Percentiles rank a stretch among this genome's conserved stretches.
Evolutionary conservation across 1,284 basidiomycete genomes (phyloP).

Genomic region (Trichosporon sp.): DNA sequence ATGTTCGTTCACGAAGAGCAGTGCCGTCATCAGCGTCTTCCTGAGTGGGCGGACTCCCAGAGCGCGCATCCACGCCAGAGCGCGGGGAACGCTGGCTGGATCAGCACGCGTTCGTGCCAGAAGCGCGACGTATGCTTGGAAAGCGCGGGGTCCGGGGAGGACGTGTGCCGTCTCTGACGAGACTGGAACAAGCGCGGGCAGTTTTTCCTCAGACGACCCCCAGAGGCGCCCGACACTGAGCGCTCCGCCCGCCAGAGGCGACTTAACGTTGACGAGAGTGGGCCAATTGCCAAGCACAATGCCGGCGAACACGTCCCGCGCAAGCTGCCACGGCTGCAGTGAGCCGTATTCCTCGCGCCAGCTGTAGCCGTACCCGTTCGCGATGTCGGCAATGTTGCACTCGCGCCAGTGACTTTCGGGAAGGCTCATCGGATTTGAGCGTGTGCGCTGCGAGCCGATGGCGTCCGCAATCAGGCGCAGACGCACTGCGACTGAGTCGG

Average conservation of each 20-base stretch:
- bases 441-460: conserved; percentile 20
- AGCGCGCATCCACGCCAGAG: conserved; percentile 74
- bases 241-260: conserved; percentile 39
- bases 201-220: conserved; percentile 19
- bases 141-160: conserved; percentile 61
- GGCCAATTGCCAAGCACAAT: conserved; percentile 50
- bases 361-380: conserved; percentile 24
- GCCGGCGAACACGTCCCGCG: conserved; percentile 40
- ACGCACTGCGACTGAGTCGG: conserved; percentile 33
- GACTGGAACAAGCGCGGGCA: conserved; percentile 1
- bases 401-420: conserved; percentile 19
- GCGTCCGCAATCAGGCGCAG: conserved; percentile 38
- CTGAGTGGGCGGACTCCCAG: conserved; percentile 63
- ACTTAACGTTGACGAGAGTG: conserved; percentile 33
- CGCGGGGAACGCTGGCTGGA: conserved; percentile 53
- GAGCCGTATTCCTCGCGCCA: conserved; percentile 35
- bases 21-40: conserved; percentile 65
- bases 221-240: conserved; percentile 29
- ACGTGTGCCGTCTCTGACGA: conserved; percentile 56
- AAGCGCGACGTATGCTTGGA: conserved; percentile 67
- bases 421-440: neutral
- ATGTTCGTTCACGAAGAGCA: conserved; percentile 73
- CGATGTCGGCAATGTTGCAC: neutral
- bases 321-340: conserved; percentile 40
- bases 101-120: conserved; percentile 62